These are phyloP conservation scores for Tephrocybe sp. DNA, from an alignment of 768 basidiomycete genomes.

Conservation along the genomic window DNA sequence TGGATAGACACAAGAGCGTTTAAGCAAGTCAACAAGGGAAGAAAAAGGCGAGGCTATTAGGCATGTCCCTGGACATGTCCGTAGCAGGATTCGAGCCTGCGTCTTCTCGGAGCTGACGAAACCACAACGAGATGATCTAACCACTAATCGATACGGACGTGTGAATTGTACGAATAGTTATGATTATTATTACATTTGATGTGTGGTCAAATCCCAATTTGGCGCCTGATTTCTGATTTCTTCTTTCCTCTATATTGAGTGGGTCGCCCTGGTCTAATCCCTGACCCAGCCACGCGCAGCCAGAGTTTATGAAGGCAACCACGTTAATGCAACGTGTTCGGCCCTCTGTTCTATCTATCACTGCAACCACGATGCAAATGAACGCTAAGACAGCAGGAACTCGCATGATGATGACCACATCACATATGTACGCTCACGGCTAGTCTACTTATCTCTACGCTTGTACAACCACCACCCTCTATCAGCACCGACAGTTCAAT, in stretches of 20 bases:
- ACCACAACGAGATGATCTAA: constrained; percentile 12
- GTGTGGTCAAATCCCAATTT: too few relatives aligned
- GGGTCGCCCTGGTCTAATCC: neutral
- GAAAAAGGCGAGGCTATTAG: neutral
- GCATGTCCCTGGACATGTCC: too few relatives aligned
- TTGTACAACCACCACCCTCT: neutral
- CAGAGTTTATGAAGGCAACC: constrained; percentile 1
- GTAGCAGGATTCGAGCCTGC: constrained; percentile 14
- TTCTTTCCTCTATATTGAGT: too few relatives aligned
- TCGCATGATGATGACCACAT: constrained; percentile 8
- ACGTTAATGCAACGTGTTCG: constrained; percentile 16
- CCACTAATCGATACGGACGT: constrained; percentile 12
- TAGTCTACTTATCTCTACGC: constrained; percentile 15
- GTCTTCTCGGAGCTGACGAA: constrained; percentile 9
- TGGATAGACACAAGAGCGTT: too few relatives aligned
- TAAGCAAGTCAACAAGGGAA: too few relatives aligned
- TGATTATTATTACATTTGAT: neutral
- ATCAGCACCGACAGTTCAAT: constrained; percentile 10
- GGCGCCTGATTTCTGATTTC: too few relatives aligned
- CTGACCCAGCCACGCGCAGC: neutral
- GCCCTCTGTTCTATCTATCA: constrained; percentile 1
- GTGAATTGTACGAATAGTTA: too few relatives aligned
- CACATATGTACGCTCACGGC: constrained; percentile 22
- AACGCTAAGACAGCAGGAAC: constrained; percentile 17
- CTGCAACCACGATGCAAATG: constrained; percentile 10